A percentile compares a stretch with the other conserved stretches of the same genome.
These are phyloP conservation scores for Cryptosporidium ryanae DNA, from an alignment of 169 alveolate species.

Conservation along the genomic window DNA sequence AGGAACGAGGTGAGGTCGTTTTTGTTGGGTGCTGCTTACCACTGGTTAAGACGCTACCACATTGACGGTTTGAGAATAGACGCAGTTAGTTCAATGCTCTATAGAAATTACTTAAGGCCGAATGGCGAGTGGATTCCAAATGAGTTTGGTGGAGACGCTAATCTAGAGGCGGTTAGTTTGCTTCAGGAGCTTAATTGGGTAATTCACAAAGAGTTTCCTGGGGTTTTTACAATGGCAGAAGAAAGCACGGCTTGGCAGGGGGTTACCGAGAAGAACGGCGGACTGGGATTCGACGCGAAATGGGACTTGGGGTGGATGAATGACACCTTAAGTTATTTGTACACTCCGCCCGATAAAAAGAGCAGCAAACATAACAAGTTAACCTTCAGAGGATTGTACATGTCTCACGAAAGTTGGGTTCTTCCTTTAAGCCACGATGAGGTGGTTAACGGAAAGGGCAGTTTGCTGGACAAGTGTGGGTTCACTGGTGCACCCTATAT, in stretches of 20 bases:
- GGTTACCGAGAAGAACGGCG: constrained; percentile 79
- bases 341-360: constrained; percentile 77
- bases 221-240: constrained; percentile 83
- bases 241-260: constrained; percentile 83
- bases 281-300: constrained; percentile 82
- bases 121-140: constrained; percentile 83
- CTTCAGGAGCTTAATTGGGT: constrained; percentile 82
- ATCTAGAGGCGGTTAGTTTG: constrained; percentile 82
- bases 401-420: constrained; percentile 82
- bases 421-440: constrained; percentile 82
- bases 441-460: constrained; percentile 83
- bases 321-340: constrained; percentile 79
- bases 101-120: constrained; percentile 77
- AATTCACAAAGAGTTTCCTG: constrained; percentile 82
- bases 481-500: constrained; percentile 80
- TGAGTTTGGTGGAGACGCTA: constrained; percentile 82
- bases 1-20: constrained; percentile 82
- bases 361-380: constrained; percentile 79
- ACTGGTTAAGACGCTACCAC: constrained; percentile 83
- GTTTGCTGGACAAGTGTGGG: constrained; percentile 81
- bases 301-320: constrained; percentile 86
- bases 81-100: constrained; percentile 82
- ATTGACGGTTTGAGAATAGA: constrained; percentile 82
- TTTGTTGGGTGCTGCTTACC: constrained; percentile 82
- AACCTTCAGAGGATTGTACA: constrained; percentile 82